Conservation (phyloP, 495 filamentous ascomycete genomes). For the Neurospora tetraspora region DNA sequence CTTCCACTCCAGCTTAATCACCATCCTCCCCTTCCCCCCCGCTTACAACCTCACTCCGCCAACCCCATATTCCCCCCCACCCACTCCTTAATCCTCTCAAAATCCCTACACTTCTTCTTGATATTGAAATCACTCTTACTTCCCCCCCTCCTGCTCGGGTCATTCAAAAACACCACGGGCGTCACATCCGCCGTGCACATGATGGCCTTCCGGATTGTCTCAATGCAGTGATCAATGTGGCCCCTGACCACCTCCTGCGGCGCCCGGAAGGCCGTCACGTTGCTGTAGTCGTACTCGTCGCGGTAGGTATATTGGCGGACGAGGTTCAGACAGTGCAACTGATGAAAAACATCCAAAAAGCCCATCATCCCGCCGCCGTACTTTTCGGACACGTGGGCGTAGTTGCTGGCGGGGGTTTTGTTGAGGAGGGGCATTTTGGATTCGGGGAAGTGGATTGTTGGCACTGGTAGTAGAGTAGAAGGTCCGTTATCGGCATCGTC, state of each 20-base stretch:
- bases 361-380: not conserved
- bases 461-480: not conserved
- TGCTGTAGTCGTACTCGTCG: not conserved
- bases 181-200: slow-evolving; percentile 4
- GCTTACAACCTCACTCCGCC: no score
- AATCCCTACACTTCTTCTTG: not conserved
- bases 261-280: not conserved
- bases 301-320: slow-evolving; percentile 1
- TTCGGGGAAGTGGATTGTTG: not conserved
- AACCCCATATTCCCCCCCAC: not conserved
- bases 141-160: not conserved
- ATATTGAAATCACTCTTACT: slow-evolving; percentile 1
- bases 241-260: not conserved
- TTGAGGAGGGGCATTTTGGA: not conserved
- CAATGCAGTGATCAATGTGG: slow-evolving; percentile 2
- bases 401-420: not conserved
- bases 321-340: not conserved
- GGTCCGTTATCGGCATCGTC: no score
- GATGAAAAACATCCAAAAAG: not conserved
- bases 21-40: no score
- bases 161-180: not conserved
- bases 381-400: not conserved
- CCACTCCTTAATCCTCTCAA: slow-evolving; percentile 1
- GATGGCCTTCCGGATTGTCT: not conserved
- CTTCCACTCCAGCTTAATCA: no score